Evolutionary conservation across 2,329 filamentous ascomycete species (phyloP).

Genomic region (Scedosporium dehoogii): DNA sequence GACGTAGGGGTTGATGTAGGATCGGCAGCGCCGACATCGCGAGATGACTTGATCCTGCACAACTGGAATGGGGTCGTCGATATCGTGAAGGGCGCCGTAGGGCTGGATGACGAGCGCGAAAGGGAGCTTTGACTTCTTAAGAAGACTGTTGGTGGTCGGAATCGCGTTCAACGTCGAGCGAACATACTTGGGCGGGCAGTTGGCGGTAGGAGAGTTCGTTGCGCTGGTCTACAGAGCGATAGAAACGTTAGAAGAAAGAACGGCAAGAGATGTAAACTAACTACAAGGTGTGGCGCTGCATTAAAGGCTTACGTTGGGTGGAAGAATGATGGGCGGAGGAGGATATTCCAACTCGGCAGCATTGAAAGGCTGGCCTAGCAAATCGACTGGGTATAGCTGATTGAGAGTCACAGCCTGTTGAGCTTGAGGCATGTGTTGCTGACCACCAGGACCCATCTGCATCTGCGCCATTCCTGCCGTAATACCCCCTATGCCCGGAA

Average conservation of each 20-base stretch:
- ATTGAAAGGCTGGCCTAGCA: constrained; percentile 88
- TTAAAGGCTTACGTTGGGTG: constrained; percentile 66
- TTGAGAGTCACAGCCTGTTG: constrained; percentile 43
- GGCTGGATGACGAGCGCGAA: constrained; percentile 95
- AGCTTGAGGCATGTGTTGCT: constrained; percentile 39
- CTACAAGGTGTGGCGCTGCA: not conserved
- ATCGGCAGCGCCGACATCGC: constrained; percentile 86
- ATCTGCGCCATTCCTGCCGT: constrained; percentile 82
- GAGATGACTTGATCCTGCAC: constrained; percentile 97
- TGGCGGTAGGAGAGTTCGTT: constrained; percentile 81
- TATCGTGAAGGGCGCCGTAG: constrained; percentile 84
- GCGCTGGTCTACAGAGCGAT: constrained; percentile 58
- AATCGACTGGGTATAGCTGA: constrained; percentile 83
- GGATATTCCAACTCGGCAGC: constrained; percentile 85
- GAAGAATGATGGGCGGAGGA: constrained; percentile 82
- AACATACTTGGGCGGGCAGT: constrained; percentile 88
- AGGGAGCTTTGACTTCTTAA: constrained; percentile 94
- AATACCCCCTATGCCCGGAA: constrained; percentile 48
- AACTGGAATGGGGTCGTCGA: constrained; percentile 82
- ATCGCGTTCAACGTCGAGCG: constrained; percentile 92
- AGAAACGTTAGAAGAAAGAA: not conserved
- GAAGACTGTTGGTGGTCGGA: constrained; percentile 79
- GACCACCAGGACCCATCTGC: constrained; percentile 48
- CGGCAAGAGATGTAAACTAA: not conserved
- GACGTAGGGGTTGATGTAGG: constrained; percentile 96